Evolutionary conservation across 306 rosid genomes (phyloP).

Genomic region (Cicer chorassanicum): DNA sequence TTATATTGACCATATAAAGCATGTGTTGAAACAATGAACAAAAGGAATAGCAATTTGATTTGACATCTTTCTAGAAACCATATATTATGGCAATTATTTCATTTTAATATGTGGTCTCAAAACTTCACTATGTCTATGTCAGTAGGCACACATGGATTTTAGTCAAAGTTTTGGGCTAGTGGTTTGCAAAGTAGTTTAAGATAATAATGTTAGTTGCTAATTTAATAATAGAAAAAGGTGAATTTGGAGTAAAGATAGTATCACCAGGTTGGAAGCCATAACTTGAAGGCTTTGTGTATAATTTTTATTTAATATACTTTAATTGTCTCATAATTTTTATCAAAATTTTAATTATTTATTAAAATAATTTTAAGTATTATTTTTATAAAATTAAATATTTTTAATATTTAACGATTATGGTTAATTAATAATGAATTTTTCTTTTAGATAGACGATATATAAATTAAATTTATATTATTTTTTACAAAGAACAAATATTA

Average conservation of each 20-base stretch:
- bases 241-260: conserved; percentile 33
- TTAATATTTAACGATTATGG: too few relatives aligned
- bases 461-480: too few relatives aligned
- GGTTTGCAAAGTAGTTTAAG: conserved; percentile 2
- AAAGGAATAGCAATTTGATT: background rate
- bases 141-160: conserved; percentile 29
- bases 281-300: conserved; percentile 2
- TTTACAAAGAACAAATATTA: too few relatives aligned
- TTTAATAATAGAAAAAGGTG: background rate
- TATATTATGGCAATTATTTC: background rate
- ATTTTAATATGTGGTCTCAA: background rate
- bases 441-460: too few relatives aligned
- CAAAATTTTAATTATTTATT: too few relatives aligned
- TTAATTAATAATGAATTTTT: too few relatives aligned
- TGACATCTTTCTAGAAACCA: conserved; percentile 16
- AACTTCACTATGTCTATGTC: conserved; percentile 12
- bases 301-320: background rate
- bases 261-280: conserved; percentile 40
- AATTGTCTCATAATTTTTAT: background rate
- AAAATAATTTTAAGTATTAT: too few relatives aligned
- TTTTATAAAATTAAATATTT: too few relatives aligned
- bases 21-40: too few relatives aligned
- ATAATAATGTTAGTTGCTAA: conserved; percentile 12
- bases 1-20: too few relatives aligned
- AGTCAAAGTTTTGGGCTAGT: conserved; percentile 41